Evolutionary conservation across 208 protist species (phyloP).

Genomic region (Leishmania guyanensis): DNA sequence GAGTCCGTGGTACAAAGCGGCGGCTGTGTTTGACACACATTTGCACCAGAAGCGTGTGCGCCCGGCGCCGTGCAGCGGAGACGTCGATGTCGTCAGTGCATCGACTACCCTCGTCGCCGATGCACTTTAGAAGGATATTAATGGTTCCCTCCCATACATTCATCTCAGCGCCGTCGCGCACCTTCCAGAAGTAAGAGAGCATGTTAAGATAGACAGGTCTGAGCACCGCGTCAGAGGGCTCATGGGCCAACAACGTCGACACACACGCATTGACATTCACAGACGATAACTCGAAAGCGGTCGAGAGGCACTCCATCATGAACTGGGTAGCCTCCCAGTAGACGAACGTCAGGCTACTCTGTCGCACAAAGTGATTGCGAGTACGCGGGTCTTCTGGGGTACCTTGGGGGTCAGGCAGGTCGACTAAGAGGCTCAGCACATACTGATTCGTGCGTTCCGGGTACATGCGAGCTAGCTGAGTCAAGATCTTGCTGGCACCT

Average conservation of each 20-base stretch:
- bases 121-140: constrained; percentile 55
- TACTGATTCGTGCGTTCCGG: constrained; percentile 62
- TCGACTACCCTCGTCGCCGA: constrained; percentile 30
- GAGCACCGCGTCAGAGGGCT: constrained; percentile 75
- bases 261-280: constrained; percentile 53
- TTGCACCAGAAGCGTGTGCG: constrained; percentile 61
- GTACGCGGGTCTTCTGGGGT: constrained; percentile 66
- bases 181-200: constrained; percentile 76
- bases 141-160: constrained; percentile 72
- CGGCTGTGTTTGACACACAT: constrained; percentile 34
- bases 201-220: constrained; percentile 85
- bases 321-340: constrained; percentile 77
- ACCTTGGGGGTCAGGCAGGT: constrained; percentile 52
- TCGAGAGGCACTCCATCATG: constrained; percentile 67
- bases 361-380: constrained; percentile 61
- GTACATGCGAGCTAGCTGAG: constrained; percentile 39
- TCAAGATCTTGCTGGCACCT: constrained; percentile 43
- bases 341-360: constrained; percentile 67
- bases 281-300: constrained; percentile 54
- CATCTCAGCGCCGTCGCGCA: constrained; percentile 38
- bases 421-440: constrained; percentile 38
- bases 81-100: constrained; percentile 33
- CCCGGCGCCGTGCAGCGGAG: constrained; percentile 46
- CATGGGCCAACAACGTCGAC: constrained; percentile 35
- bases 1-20: constrained; percentile 25